Percentiles rank a stretch among this genome's conserved stretches.
phyloP scores from a whole-genome alignment of 2,329 filamentous ascomycete species.

The Aureobasidium sp. region DNA sequence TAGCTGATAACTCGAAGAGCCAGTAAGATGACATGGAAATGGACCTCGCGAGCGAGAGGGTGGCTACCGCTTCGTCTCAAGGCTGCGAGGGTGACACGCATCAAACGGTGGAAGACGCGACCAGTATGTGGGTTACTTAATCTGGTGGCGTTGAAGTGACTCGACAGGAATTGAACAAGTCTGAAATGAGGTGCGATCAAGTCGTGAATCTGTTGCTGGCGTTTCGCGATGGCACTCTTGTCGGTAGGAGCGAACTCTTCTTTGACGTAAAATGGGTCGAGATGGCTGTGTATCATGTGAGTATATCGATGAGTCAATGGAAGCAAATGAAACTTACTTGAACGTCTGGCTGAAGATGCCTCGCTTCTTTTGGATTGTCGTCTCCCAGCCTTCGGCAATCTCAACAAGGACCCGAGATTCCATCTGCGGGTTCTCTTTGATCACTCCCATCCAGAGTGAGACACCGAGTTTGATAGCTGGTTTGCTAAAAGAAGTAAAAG shows the following conservation, averaged over 20 bases:
- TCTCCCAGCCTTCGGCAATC: slow-evolving; percentile 86
- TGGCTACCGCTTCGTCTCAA: slow-evolving; percentile 66
- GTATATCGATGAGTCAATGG: background rate
- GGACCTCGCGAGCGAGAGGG: slow-evolving; percentile 83
- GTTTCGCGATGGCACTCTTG: slow-evolving; percentile 63
- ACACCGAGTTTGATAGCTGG: slow-evolving; percentile 93
- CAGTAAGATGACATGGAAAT: slow-evolving; percentile 81
- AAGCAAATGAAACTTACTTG: slow-evolving; percentile 42
- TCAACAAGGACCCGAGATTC: slow-evolving; percentile 80
- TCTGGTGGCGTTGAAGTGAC: slow-evolving; percentile 91
- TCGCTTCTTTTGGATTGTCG: slow-evolving; percentile 65
- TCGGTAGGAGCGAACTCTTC: slow-evolving; percentile 93
- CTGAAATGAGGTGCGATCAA: slow-evolving; percentile 79
- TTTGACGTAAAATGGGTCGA: slow-evolving; percentile 83
- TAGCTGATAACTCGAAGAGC: slow-evolving; percentile 70
- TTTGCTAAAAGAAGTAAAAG: slow-evolving; percentile 88
- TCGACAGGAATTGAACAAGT: slow-evolving; percentile 80
- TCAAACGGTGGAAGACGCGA: slow-evolving; percentile 70
- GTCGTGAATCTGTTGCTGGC: slow-evolving; percentile 73
- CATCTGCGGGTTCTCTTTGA: slow-evolving; percentile 88
- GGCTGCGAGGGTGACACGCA: slow-evolving; percentile 70
- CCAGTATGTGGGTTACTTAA: slow-evolving; percentile 77
- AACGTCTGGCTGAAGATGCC: slow-evolving; percentile 75
- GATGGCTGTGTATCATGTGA: slow-evolving; percentile 39
- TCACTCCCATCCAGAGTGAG: slow-evolving; percentile 92